These are phyloP conservation scores for Vaccinium corymbosum DNA, from an alignment of 148 eudicot species.

Conservation along the genomic window DNA sequence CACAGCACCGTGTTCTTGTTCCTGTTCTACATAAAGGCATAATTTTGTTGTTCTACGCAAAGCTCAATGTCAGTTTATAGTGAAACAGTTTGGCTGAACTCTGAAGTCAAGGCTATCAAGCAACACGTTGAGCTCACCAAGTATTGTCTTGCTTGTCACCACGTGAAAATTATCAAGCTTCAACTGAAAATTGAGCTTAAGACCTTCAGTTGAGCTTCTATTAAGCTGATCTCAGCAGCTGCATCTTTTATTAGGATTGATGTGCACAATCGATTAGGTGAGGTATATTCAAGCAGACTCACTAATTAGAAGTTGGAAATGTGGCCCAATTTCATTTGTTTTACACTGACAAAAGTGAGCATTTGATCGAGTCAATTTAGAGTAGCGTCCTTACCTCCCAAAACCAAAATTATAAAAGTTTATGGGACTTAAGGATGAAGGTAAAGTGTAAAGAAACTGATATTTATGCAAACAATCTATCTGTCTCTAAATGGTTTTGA, in stretches of 20 bases:
- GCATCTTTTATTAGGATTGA: background rate
- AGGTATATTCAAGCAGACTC: background rate
- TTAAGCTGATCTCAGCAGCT: background rate
- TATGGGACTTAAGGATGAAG: background rate
- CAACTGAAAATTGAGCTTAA: background rate
- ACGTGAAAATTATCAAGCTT: background rate
- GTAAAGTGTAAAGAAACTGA: background rate
- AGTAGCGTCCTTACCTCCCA: background rate
- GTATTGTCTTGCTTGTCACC: background rate
- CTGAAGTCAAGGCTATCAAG: background rate
- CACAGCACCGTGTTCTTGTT: background rate
- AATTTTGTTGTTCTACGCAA: background rate
- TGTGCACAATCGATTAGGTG: background rate
- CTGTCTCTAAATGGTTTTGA: background rate
- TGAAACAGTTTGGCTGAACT: background rate
- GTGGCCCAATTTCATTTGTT: background rate
- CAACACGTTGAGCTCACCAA: background rate
- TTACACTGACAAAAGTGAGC: background rate
- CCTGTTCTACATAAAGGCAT: background rate
- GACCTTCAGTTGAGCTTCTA: background rate
- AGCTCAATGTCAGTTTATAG: background rate
- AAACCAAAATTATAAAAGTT: background rate
- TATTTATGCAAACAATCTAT: background rate
- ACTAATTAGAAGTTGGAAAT: background rate
- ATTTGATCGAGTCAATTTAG: background rate